Evolutionary conservation across 495 filamentous ascomycete genomes (phyloP), one percentile per base, ranked within the genome.

Genomic region (Aspergillus sparsus): DNA sequence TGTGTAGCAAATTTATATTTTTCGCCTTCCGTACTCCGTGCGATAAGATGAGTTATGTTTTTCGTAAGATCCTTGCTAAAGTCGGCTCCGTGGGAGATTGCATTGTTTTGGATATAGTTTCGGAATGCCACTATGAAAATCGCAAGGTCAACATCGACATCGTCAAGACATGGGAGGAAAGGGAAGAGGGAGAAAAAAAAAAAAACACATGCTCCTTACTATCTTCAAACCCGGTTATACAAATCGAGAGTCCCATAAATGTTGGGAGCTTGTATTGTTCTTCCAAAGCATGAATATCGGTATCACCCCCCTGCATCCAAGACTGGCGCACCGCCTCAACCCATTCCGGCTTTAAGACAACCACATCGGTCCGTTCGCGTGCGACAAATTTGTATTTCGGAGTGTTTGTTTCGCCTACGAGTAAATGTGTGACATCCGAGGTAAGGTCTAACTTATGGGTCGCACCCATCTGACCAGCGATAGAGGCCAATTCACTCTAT

Each of bases 301-400:
- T 89, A 32, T 93, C 90, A 54, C 82, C 85, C 41, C 89, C 95
- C 54, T 87, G 73, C 55, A 93, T 86, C 95, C 94, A 98, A 41
- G 84, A 79, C 53, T 85, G 74, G 11, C 92, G 84, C 16, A 97
- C 85, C 31, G 91, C 91, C 49, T 93, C 85, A 52, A 98, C 81
- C 91, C 91, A 98, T 68, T 83, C 83, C 33, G 87, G 84, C 44
- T 80, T 81, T 72, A 98, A 82, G 50, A 91, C 89, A 56, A 83
- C 84, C 64, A 98, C 86, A 69, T 98, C 94, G 36, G 86, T 82
- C 33, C 94, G 83, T 69, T 93, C 89, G 61, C 86, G 91, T 21
- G 94, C 94, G 66, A 97, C 93, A 74, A 94, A 97, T 67, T 87
- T 88, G 78, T 98, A 98, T 71, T 98, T 98, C 12, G 87, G 83